phyloP scores from a whole-genome alignment of 2,329 filamentous ascomycete species.

The Endoconidiophora polonica region DNA sequence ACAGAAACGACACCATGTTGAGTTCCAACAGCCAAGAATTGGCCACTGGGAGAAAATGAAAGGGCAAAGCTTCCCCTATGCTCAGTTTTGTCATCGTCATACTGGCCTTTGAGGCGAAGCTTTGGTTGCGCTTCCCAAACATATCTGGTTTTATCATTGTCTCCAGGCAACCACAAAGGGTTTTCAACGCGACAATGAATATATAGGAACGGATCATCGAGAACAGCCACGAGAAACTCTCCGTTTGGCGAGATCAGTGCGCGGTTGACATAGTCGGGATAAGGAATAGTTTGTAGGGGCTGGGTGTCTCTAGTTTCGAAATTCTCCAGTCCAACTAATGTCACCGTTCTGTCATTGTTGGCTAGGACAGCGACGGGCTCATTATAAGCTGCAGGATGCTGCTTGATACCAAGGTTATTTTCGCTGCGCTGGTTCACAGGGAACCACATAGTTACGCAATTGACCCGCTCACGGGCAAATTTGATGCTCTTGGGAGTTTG shows the following conservation, averaged over 20 bases:
- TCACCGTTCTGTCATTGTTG: slow-evolving; percentile 85
- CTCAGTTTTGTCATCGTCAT: slow-evolving; percentile 34
- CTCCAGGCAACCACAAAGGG: slow-evolving; percentile 15
- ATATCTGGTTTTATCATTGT: slow-evolving; percentile 17
- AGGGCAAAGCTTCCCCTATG: slow-evolving; percentile 59
- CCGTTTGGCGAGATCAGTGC: slow-evolving; percentile 88
- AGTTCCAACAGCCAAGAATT: slow-evolving; percentile 58
- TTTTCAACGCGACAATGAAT: slow-evolving; percentile 48
- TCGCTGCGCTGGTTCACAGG: slow-evolving; percentile 24
- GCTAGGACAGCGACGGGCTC: slow-evolving; percentile 53
- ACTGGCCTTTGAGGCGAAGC: slow-evolving; percentile 42
- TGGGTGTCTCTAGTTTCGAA: slow-evolving; percentile 32
- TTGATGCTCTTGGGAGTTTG: slow-evolving; percentile 28
- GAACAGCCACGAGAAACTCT: slow-evolving; percentile 60
- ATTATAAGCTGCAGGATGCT: slow-evolving; percentile 25
- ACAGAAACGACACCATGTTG: slow-evolving; percentile 68
- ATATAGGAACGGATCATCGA: slow-evolving; percentile 75
- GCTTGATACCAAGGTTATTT: slow-evolving; percentile 11
- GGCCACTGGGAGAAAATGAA: slow-evolving; percentile 57
- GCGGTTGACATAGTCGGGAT: slow-evolving; percentile 81
- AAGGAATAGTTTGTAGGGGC: slow-evolving; percentile 51
- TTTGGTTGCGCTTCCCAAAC: slow-evolving; percentile 35
- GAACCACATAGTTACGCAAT: slow-evolving; percentile 49
- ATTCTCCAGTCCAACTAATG: slow-evolving; percentile 59
- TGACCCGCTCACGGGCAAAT: slow-evolving; percentile 44